These are phyloP conservation scores for Citrus glauca DNA, from an alignment of 345 rosid species.

Conservation along the genomic window DNA sequence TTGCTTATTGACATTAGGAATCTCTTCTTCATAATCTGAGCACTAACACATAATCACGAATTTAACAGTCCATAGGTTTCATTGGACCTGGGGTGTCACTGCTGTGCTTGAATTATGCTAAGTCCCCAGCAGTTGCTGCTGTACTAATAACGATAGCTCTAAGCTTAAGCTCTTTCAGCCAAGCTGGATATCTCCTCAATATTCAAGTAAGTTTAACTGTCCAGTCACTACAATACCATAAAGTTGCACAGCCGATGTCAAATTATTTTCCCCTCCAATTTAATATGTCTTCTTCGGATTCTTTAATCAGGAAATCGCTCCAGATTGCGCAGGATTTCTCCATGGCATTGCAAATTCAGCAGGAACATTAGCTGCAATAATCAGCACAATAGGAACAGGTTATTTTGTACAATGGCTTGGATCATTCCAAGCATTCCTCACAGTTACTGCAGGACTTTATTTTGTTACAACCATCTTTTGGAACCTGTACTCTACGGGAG, in stretches of 20 bases:
- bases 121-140: constrained; percentile 65
- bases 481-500: constrained; percentile 73
- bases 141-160: constrained; percentile 62
- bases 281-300: background rate
- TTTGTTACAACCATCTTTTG: constrained; percentile 67
- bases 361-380: constrained; percentile 88
- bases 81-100: constrained; percentile 83
- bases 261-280: background rate
- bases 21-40: background rate
- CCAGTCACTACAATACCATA: background rate
- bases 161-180: constrained; percentile 95
- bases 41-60: background rate
- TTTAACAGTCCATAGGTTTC: constrained; percentile 71
- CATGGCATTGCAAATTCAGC: constrained; percentile 90
- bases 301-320: constrained; percentile 85
- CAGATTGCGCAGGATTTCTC: constrained; percentile 76
- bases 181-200: constrained; percentile 95
- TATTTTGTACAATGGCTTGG: constrained; percentile 88
- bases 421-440: constrained; percentile 85
- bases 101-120: constrained; percentile 73
- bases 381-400: constrained; percentile 94
- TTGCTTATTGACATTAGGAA: background rate
- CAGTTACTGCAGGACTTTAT: constrained; percentile 73
- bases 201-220: constrained; percentile 63
- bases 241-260: background rate